Base-by-base conservation (phyloP, 139 green algal species). In the Chara braunii region DNA sequence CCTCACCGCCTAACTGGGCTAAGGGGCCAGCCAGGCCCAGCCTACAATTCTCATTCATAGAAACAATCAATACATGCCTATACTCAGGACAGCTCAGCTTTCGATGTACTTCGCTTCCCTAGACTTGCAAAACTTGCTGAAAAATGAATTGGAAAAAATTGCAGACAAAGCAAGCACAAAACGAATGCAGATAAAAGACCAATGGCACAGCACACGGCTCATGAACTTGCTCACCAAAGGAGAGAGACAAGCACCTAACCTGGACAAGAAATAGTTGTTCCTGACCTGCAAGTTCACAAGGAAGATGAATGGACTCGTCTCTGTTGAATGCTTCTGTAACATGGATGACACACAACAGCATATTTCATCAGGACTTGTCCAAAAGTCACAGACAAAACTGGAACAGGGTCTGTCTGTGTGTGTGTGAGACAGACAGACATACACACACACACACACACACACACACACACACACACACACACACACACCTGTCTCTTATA, bases 251-350 rank as follows among this genome's bases (percentile, higher is more conserved):
- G 40, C 18, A 48, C 18, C 40, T 48, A 48, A 18, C 18, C 18
- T 29, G 18, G 18, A 18, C 18, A 18, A 48, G 18, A 48, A 37
- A 59, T 45, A 22, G n/a, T 59, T 59, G 14, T 14, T 12, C 6
- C 24, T 24, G 23, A 72, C 63, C 63, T 72, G 63, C n/a, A 74
- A 36, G 35, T 74, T 74, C 29, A 74, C 45, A 18, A 71, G n/a
- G 33, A 74, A 72, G 43, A 70, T 52, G 56, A 51, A 74, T 3
- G 56, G 14, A 11, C 50, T 12, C 50, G 50, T 11, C 11, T 58
- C 24, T 12, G 11, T 58, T 12, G 11, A 30, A 11, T 30, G 50
- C 24, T 51, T 58, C 50, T 58, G n/a, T 26, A 48, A 18, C 18
- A 48, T n/a, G n/a, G n/a, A n/a, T n/a, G n/a, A n/a, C n/a, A n/a